These are phyloP conservation scores for Sporobolomyces roseus DNA, from an alignment of 768 basidiomycete species.

Conservation along the genomic window DNA sequence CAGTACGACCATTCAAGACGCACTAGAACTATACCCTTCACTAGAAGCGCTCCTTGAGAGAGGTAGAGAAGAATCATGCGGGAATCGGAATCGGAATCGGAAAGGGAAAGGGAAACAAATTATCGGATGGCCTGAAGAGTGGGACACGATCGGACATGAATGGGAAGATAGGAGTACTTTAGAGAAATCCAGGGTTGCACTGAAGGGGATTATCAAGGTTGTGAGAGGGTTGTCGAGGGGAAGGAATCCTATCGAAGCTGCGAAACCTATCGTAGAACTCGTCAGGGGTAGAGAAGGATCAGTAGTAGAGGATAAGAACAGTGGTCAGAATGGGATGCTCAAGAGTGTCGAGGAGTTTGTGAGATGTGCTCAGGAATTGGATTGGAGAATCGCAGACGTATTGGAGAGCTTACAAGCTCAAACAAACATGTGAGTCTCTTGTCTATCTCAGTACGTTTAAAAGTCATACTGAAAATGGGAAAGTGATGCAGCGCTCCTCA, in stretches of 20 bases:
- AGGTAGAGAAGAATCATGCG: too few relatives aligned
- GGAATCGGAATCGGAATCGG: too few relatives aligned
- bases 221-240: not conserved
- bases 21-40: conserved; percentile 30
- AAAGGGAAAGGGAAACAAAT: not conserved
- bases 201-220: not conserved
- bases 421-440: too few relatives aligned
- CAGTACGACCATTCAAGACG: conserved; percentile 21
- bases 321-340: too few relatives aligned
- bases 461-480: too few relatives aligned
- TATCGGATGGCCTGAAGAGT: conserved; percentile 10
- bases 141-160: conserved; percentile 13
- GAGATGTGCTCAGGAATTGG: conserved; percentile 17
- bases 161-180: conserved; percentile 4
- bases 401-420: too few relatives aligned
- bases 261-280: not conserved
- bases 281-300: not conserved
- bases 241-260: not conserved
- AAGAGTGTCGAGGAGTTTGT: conserved; percentile 13
- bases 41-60: not conserved
- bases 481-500: too few relatives aligned
- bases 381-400: conserved; percentile 14
- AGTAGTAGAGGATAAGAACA: not conserved
- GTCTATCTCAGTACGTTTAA: too few relatives aligned
- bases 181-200: not conserved